Percentiles rank a stretch among this genome's conserved stretches.
Conservation (phyloP, 306 rosid genomes). For the Malus fusca region DNA sequence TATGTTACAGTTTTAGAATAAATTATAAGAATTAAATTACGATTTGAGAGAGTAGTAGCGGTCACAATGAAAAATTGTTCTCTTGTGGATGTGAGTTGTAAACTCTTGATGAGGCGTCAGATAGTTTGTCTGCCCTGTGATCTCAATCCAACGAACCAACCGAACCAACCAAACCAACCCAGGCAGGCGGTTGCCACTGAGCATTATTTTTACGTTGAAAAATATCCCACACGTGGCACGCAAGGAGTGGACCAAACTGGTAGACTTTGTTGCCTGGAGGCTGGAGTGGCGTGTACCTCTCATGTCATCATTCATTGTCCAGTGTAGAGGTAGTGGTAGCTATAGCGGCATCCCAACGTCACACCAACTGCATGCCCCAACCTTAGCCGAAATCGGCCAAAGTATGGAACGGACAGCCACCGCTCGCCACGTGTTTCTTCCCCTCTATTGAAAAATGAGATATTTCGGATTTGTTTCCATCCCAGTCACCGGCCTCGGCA, state of each 20-base stretch:
- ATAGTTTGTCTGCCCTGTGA: background rate
- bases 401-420: background rate
- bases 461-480: no score
- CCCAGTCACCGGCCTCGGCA: conserved; percentile 8
- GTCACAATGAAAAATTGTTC: no score
- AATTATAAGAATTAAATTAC: no score
- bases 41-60: no score
- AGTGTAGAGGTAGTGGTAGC: background rate
- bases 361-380: background rate
- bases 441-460: background rate
- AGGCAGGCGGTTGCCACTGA: background rate
- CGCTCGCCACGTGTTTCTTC: conserved; percentile 15
- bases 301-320: background rate
- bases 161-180: background rate
- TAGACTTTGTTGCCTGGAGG: background rate
- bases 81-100: no score
- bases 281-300: background rate
- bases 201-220: background rate
- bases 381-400: conserved; percentile 2
- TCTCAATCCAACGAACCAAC: background rate
- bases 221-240: background rate
- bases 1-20: no score
- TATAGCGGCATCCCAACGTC: background rate
- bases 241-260: background rate
- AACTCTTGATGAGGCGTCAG: background rate